Conservation (phyloP, 1,284 basidiomycete genomes). For the Xerocomus cyaneibrunnescens region DNA sequence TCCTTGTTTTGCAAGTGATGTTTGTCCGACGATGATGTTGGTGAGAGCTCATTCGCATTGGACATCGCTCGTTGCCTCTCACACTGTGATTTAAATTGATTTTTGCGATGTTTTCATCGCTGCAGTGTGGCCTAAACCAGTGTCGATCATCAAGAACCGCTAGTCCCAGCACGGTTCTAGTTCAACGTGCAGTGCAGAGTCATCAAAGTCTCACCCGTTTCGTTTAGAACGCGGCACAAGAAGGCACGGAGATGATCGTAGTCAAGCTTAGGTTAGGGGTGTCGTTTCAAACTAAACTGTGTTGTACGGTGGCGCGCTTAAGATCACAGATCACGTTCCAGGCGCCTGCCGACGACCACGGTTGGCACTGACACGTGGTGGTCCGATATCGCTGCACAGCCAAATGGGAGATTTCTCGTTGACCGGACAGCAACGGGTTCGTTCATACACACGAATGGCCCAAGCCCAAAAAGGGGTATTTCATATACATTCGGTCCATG, state of each 20-base stretch:
- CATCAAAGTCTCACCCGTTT: not conserved
- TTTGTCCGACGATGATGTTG: not conserved
- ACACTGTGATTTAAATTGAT: not conserved
- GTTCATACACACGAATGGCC: not conserved
- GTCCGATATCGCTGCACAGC: not conserved
- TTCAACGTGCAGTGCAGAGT: not conserved
- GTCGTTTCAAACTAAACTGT: constrained; percentile 9
- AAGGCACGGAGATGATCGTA: constrained; percentile 1
- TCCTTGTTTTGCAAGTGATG: constrained; percentile 3
- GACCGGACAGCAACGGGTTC: not conserved
- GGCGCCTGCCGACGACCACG: not conserved
- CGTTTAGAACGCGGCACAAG: not conserved
- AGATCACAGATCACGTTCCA: not conserved
- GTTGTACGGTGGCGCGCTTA: not conserved
- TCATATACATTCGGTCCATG: not conserved
- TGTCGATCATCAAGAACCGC: constrained; percentile 15
- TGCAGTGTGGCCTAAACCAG: not conserved
- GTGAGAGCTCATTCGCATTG: not conserved
- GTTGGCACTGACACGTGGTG: not conserved
- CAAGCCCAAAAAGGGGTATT: not conserved
- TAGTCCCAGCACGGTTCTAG: not conserved
- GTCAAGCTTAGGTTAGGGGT: not conserved
- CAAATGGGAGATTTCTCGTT: not conserved
- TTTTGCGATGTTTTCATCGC: not conserved
- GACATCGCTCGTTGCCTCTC: not conserved